Evolutionary conservation across 441 rosid genomes (phyloP).

Genomic region (Metrosideros polymorpha): DNA sequence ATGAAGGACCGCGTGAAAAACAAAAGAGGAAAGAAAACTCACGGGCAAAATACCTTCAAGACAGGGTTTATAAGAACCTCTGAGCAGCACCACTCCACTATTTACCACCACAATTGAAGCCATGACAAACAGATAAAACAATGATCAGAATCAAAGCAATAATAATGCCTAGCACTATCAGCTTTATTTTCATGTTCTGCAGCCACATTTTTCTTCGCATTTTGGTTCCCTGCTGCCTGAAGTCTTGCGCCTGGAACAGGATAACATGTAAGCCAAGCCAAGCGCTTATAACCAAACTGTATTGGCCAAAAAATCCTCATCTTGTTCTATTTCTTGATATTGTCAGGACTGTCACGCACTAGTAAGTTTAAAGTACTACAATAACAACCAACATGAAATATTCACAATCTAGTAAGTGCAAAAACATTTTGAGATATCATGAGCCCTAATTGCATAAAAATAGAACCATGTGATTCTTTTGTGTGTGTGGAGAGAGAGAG

Average conservation of each 20-base stretch:
- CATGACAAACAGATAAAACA: constrained; percentile 8
- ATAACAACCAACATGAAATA: neutral
- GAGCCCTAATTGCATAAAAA: neutral
- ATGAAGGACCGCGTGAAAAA: neutral
- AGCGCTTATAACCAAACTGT: neutral
- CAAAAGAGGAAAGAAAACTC: neutral
- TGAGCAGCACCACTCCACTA: neutral
- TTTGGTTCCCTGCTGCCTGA: constrained; percentile 13
- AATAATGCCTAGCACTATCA: constrained; percentile 9
- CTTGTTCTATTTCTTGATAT: neutral
- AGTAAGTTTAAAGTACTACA: neutral
- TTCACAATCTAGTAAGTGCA: neutral
- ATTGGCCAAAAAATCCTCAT: neutral
- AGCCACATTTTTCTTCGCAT: constrained; percentile 17
- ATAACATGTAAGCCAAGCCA: neutral
- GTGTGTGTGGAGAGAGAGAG: neutral
- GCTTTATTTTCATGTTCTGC: constrained; percentile 18
- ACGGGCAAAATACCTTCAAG: neutral
- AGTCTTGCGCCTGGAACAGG: constrained; percentile 8
- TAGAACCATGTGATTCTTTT: neutral
- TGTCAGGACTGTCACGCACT: neutral
- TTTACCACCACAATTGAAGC: constrained; percentile 10
- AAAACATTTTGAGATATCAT: neutral
- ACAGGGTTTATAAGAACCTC: neutral
- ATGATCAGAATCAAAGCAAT: constrained; percentile 12